Percentiles rank a stretch among this genome's conserved stretches.
phyloP scores from a whole-genome alignment of 768 basidiomycete genomes.

The Pisolithus albus region DNA sequence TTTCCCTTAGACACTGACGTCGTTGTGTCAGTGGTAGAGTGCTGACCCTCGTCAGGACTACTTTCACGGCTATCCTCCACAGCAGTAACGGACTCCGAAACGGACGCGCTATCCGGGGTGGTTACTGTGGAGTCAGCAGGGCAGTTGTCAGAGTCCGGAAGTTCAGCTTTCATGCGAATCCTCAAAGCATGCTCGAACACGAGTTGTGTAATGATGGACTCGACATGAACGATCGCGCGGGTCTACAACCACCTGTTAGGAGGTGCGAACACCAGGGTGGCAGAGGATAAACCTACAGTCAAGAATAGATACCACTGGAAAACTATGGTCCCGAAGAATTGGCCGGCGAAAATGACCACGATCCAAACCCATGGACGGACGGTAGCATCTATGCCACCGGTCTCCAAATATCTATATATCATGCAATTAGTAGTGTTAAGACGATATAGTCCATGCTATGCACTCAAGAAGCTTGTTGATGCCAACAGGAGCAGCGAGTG shows the following conservation, averaged over 20 bases:
- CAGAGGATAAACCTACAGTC: slow-evolving; percentile 10
- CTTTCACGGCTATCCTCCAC: slow-evolving; percentile 3
- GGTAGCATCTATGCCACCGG: slow-evolving; percentile 37
- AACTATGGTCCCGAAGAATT: slow-evolving; percentile 34
- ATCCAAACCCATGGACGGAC: slow-evolving; percentile 72
- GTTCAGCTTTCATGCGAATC: slow-evolving; percentile 35
- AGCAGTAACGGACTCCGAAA: slow-evolving; percentile 10
- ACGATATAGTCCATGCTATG: background rate
- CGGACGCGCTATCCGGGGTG: slow-evolving; percentile 7
- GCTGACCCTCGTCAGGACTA: slow-evolving; percentile 1
- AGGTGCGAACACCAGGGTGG: slow-evolving; percentile 3
- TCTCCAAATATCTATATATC: slow-evolving; percentile 49
- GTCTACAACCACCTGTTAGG: slow-evolving; percentile 20
- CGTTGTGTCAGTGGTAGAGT: background rate
- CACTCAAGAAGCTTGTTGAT: slow-evolving; percentile 28
- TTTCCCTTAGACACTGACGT: slow-evolving; percentile 2
- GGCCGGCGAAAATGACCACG: slow-evolving; percentile 41
- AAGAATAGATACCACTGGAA: slow-evolving; percentile 50
- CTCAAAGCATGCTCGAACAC: slow-evolving; percentile 54
- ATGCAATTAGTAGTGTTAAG: background rate
- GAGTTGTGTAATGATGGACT: slow-evolving; percentile 47
- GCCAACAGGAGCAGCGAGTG: slow-evolving; percentile 24
- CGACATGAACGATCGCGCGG: slow-evolving; percentile 39
- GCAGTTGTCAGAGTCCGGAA: slow-evolving; percentile 8
- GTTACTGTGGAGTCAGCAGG: background rate